A percentile compares a stretch with the other conserved stretches of the same genome.
phyloP scores from a whole-genome alignment of 306 rosid genomes.

The Hippophae tibetana region DNA sequence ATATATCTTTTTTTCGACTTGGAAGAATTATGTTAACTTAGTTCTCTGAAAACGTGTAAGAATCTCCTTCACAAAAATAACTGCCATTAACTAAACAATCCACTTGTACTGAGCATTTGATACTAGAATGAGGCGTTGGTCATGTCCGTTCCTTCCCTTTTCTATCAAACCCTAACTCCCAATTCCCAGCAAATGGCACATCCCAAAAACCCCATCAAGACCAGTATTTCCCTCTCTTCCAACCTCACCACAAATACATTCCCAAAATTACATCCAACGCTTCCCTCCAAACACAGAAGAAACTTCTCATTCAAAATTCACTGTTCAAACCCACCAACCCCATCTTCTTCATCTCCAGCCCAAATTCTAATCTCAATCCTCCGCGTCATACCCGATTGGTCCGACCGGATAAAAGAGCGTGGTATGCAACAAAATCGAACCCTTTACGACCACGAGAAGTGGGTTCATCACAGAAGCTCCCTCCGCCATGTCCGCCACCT shows the following conservation, averaged over 20 bases:
- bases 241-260: conserved; percentile 33
- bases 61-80: conserved; percentile 39
- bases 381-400: conserved; percentile 63
- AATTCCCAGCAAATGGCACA: conserved; percentile 30
- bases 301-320: conserved; percentile 12
- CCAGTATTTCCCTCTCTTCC: conserved; percentile 25
- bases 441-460: conserved; percentile 49
- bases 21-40: too few relatives aligned
- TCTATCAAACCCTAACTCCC: conserved; percentile 16
- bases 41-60: conserved; percentile 23
- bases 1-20: too few relatives aligned
- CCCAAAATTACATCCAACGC: conserved; percentile 2
- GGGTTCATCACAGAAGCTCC: conserved; percentile 74
- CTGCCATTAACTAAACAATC: conserved; percentile 7
- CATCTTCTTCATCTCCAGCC: conserved; percentile 13
- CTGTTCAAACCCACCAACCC: conserved; percentile 7
- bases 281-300: conserved; percentile 26
- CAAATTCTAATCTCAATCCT: conserved; percentile 30
- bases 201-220: conserved; percentile 25
- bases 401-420: conserved; percentile 57
- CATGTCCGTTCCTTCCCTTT: conserved; percentile 18
- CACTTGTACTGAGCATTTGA: not conserved
- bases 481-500: conserved; percentile 79
- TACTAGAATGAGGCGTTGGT: conserved; percentile 6
- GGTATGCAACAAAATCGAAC: conserved; percentile 50